A percentile compares a stretch with the other conserved stretches of the same genome.
Conservation (phyloP, 306 rosid genomes). For the Gillenia trifoliata region DNA sequence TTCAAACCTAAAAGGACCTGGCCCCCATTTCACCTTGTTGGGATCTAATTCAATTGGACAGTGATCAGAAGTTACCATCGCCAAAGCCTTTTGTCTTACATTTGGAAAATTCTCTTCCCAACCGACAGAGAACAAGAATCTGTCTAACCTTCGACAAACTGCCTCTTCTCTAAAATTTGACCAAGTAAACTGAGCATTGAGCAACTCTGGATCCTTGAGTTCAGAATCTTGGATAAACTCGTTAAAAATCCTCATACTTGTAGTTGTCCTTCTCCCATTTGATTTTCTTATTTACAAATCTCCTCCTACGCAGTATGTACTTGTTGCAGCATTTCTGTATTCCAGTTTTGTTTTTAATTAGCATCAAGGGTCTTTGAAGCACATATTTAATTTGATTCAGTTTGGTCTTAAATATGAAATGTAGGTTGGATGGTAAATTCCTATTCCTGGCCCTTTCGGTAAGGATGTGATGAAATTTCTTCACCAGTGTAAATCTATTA, state of each 20-base stretch:
- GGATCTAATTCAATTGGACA: background rate
- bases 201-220: accelerated
- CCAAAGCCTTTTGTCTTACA: background rate
- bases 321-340: background rate
- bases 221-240: background rate
- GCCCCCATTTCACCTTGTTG: background rate
- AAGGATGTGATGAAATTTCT: background rate
- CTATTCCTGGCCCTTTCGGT: background rate
- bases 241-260: background rate
- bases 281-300: background rate
- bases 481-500: background rate
- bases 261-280: background rate
- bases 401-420: background rate
- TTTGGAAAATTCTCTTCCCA: background rate
- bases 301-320: background rate
- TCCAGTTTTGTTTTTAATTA: background rate
- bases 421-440: background rate
- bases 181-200: background rate
- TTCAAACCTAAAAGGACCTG: too few relatives aligned
- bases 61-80: background rate
- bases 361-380: background rate
- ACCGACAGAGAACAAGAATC: background rate
- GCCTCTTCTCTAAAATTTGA: background rate
- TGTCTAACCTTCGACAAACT: background rate
- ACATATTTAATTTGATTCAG: background rate